Evolutionary conservation across 2,329 filamentous ascomycete species (phyloP), one percentile per base, ranked within the genome.

Genomic region (Paramyrothecium sp.): DNA sequence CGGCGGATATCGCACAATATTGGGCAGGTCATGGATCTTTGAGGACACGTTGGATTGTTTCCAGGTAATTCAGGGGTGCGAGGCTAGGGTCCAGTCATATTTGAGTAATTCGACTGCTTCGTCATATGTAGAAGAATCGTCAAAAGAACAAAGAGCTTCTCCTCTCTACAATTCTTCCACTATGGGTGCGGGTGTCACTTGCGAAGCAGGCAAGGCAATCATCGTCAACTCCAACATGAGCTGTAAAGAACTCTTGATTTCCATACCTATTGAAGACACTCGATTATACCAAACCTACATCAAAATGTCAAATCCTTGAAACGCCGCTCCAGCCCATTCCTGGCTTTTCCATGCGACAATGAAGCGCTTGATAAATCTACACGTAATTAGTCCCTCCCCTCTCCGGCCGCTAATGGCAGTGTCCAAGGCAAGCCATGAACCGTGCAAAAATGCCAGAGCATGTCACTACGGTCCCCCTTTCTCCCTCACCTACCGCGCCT

Each of bases 401-500:
- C 41, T 5, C 41, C 13, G 17, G 41, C 41, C 41, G 5, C 47
- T 49, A 16, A 16, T 49, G 20, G 19, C 16, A 7, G 17, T 46
- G 16, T 16, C 41, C 41, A 17, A 46, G 41, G 41, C 41, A 7
- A 16, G 17, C 41, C 13, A 16, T 4, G 5, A 30, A 30, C 10
- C 26, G 5, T 10, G 26, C 26, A 10, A 30, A 30, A 30, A 30
- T 30, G 26, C 26, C 26, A 30, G 26, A 30, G 10, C 26, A 30
- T 5, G 26, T 30, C 26, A 10, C 26, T 30, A 30, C 10, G 26
- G n/a, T 48, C 19, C 44, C 17, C 22, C 16, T n/a, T 21, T 7
- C 22, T 13, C 47, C 47, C 22, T 54, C 56, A 63, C 34, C 57
- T 53, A n/a, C 51, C 59, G 8, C 63, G 63, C 49, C 54, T 60